Percentiles rank a stretch among this genome's conserved stretches.
Conservation (phyloP, 2,329 filamentous ascomycete species). For the Cladosporium phlei region DNA sequence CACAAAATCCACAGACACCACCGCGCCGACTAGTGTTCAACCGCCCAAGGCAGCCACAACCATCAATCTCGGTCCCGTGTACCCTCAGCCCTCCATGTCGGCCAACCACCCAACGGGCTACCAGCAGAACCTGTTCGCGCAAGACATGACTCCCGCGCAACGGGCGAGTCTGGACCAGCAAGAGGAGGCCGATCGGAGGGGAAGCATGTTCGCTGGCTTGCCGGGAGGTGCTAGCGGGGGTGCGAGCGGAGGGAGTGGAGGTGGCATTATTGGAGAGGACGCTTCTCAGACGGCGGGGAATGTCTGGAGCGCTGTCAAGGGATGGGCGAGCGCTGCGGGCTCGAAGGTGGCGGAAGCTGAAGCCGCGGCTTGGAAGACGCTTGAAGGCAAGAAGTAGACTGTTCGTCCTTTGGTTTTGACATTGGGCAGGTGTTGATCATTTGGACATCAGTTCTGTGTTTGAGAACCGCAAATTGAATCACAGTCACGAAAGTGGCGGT, state of each 20-base stretch:
- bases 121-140: conserved; percentile 42
- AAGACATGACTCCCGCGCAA: conserved; percentile 35
- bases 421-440: too few species aligned
- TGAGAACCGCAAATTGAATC: too few species aligned
- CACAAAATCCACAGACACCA: conserved; percentile 34
- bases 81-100: conserved; percentile 24
- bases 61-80: conserved; percentile 34
- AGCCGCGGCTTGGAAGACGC: conserved; percentile 44
- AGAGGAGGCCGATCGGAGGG: conserved; percentile 24
- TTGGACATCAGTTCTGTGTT: too few species aligned
- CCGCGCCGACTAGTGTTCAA: conserved; percentile 9
- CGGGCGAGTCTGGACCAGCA: conserved; percentile 30
- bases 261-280: conserved; percentile 1
- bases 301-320: conserved; percentile 37
- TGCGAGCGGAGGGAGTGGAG: conserved; percentile 31
- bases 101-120: conserved; percentile 46
- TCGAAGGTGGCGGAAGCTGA: conserved; percentile 42
- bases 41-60: conserved; percentile 35
- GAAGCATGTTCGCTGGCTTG: conserved; percentile 25
- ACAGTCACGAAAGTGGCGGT: too few species aligned
- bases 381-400: conserved; percentile 24
- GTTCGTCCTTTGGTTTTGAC: too few species aligned
- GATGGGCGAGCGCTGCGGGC: conserved; percentile 39
- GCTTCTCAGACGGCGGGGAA: conserved; percentile 21
- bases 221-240: conserved; percentile 35